A percentile compares a stretch with the other conserved stretches of the same genome.
Evolutionary conservation across 1,139 yeast genomes (phyloP).

Genomic region (Protomyces gravidus): DNA sequence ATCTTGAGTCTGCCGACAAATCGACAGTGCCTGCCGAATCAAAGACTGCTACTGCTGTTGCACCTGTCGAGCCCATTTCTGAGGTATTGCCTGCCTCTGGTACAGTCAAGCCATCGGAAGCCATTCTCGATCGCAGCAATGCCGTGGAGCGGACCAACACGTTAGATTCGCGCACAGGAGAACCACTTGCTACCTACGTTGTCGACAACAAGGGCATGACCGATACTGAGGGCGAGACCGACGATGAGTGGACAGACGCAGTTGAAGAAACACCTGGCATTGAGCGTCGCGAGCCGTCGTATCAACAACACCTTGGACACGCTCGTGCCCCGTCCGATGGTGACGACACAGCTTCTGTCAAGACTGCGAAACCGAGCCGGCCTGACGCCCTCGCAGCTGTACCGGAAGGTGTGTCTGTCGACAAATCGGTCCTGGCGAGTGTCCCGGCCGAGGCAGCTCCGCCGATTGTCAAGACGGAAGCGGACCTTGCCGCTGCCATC

Average conservation of each 20-base stretch:
- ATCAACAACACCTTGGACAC: conserved; percentile 1
- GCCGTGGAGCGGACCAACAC: background rate
- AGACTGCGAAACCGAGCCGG: conserved; percentile 16
- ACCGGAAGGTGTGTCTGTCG: background rate
- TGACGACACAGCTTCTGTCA: conserved; percentile 13
- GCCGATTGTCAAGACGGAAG: background rate
- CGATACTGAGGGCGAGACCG: conserved; percentile 28
- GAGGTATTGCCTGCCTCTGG: background rate
- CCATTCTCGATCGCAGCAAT: background rate
- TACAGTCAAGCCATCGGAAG: background rate
- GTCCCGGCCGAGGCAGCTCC: conserved; percentile 10
- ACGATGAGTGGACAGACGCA: conserved; percentile 27
- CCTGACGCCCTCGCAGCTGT: background rate
- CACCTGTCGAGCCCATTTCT: background rate
- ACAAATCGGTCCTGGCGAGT: no score
- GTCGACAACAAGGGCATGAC: conserved; percentile 25
- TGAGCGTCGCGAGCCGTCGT: conserved; percentile 13
- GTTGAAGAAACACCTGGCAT: conserved; percentile 23
- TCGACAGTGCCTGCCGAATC: background rate
- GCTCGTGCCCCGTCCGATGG: conserved; percentile 3
- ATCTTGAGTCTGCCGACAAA: background rate
- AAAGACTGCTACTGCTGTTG: background rate
- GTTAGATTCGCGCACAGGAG: conserved; percentile 1
- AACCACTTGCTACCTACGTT: conserved; percentile 16
- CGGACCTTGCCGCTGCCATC: background rate